Evolutionary conservation across 371 early-diverging fungal genomes (phyloP), one percentile per base, ranked within the genome.

Genomic region (Mucor ambiguus): DNA sequence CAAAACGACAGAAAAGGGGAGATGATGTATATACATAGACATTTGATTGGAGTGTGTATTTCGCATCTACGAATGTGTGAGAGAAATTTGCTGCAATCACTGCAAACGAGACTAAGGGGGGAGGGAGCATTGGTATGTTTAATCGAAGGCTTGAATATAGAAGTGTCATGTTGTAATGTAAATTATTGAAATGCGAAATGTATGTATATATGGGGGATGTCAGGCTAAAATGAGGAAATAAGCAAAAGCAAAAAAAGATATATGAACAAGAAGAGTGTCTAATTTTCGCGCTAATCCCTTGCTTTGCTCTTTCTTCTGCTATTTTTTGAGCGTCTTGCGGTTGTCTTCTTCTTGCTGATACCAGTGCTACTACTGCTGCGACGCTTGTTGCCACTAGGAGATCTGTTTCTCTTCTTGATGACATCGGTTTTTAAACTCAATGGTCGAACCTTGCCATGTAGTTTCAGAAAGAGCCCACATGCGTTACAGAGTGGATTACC

Each of bases 381-480:
- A n/a, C 32, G 26, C 26, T 24, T 55, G 29, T 32, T 55, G 29
- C 30, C 55, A 55, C 32, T 32, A 30, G 30, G 29, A 4, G 55
- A 55, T 46, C 75, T 43, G 58, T 75, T 75, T 46, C 75, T 49
- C 37, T 71, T 75, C 62, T 75, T 75, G 24, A 75, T 75, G 26
- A 75, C 68, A 65, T 75, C 75, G 5, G 75, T 72, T 43, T 75
- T 75, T 12, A 75, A 58, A 37, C 75, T 75, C 58, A 75, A 62
- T 24, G 75, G 75, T 22, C 75, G 64, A 44, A 75, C 69, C 29
- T 67, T 55, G 22, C 75, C 75, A 72, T 75, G 75, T n/a, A 75
- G 65, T 59, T 75, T 75, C 28, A 75, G 55, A 37, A 71, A 75
- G n/a, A 75, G 61, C 1, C 75, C 75, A 48, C 75, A 75, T 30